Evolutionary conservation across 192 early-diverging fungal genomes (phyloP).

Genomic region (Coemansia sp.): DNA sequence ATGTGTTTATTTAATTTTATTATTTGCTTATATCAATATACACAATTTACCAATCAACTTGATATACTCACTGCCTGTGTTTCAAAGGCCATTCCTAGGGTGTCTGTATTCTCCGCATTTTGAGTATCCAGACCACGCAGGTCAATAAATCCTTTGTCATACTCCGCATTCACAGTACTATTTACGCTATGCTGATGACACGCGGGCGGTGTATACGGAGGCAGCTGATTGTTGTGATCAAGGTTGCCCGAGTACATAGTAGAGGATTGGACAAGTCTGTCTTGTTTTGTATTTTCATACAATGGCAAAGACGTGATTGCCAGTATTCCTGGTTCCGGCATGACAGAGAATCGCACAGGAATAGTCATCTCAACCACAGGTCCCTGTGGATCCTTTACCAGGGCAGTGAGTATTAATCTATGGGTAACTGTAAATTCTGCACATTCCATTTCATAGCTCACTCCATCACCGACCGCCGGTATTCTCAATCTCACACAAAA

Average conservation of each 20-base stretch:
- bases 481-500: slow-evolving; percentile 2
- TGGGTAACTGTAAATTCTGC: slow-evolving; percentile 8
- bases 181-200: too few species aligned
- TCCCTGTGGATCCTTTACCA: slow-evolving; percentile 10
- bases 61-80: too few species aligned
- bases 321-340: slow-evolving; percentile 11
- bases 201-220: too few species aligned
- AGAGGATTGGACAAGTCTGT: slow-evolving; percentile 11
- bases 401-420: slow-evolving; percentile 9
- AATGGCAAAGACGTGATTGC: slow-evolving; percentile 12
- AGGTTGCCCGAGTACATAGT: neutral
- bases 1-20: neutral
- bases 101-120: too few species aligned
- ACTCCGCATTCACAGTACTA: too few species aligned
- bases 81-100: too few species aligned
- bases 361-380: slow-evolving; percentile 10
- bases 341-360: slow-evolving; percentile 13
- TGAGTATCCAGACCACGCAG: too few species aligned
- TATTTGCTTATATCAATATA: neutral
- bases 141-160: too few species aligned
- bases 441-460: slow-evolving; percentile 13
- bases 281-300: slow-evolving; percentile 9
- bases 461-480: slow-evolving; percentile 3
- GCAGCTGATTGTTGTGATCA: too few species aligned
- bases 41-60: neutral